Evolutionary conservation across 202 grass and related monocot genomes (phyloP).

Genomic region (Hordeum pubiflorum): DNA sequence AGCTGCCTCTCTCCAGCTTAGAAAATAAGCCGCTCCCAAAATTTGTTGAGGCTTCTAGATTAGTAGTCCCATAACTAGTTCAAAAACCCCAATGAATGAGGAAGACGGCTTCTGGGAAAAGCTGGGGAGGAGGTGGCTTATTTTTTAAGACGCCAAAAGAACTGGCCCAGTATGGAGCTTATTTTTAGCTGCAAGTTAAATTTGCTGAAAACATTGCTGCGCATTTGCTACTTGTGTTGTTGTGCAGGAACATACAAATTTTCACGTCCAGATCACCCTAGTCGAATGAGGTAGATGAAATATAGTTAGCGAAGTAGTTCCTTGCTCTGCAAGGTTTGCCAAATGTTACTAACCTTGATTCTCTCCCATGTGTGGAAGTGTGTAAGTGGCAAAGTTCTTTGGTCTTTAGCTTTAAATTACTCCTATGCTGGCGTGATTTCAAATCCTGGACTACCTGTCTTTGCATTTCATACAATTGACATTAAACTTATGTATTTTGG

Average conservation of each 20-base stretch:
- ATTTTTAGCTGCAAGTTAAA: background rate
- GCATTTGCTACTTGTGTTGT: background rate
- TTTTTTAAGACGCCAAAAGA: no score
- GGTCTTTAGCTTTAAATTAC: background rate
- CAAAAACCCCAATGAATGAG: no score
- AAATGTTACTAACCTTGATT: background rate
- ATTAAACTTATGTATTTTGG: background rate
- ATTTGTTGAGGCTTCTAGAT: no score
- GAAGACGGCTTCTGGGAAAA: no score
- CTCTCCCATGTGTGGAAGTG: background rate
- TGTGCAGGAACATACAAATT: background rate
- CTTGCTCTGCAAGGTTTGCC: background rate
- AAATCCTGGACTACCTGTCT: background rate
- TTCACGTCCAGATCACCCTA: background rate
- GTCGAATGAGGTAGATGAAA: background rate
- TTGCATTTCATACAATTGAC: background rate
- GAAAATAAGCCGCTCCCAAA: no score
- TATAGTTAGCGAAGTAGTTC: background rate
- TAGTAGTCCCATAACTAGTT: no score
- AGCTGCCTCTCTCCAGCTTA: no score
- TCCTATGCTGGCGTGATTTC: background rate
- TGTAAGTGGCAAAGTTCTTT: background rate
- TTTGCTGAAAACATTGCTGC: background rate
- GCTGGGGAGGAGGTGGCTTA: no score
- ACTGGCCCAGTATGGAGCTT: background rate